A percentile compares a stretch with the other conserved stretches of the same genome.
These are phyloP conservation scores for Coniochaeta ligniaria DNA, from an alignment of 2,329 filamentous ascomycete genomes.

Conservation along the genomic window DNA sequence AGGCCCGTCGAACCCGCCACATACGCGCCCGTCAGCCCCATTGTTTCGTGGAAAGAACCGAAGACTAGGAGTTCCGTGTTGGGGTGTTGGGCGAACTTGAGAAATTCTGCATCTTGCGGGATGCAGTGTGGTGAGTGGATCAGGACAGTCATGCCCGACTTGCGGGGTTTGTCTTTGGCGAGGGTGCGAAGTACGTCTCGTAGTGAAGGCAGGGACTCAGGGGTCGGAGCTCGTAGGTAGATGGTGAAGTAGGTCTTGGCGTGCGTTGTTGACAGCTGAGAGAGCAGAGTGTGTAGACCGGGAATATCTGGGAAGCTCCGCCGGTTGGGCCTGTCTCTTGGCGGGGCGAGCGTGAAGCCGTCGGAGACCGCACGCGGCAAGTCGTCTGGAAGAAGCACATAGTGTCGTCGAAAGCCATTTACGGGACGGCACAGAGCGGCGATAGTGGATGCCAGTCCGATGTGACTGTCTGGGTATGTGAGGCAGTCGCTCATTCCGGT, in stretches of 20 bases:
- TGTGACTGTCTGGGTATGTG: slow-evolving; percentile 5
- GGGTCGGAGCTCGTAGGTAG: background rate
- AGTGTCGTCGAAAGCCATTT: slow-evolving; percentile 1
- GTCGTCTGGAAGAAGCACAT: slow-evolving; percentile 1
- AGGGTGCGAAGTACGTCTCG: background rate
- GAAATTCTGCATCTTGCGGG: background rate
- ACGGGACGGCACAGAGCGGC: slow-evolving; percentile 5
- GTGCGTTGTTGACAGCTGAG: background rate
- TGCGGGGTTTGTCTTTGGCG: background rate
- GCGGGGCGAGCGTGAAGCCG: background rate
- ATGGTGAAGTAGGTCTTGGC: background rate
- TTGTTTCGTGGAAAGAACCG: slow-evolving; percentile 5
- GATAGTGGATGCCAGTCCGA: slow-evolving; percentile 7
- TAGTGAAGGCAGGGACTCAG: background rate
- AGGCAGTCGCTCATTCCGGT: slow-evolving; percentile 5
- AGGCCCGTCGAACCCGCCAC: slow-evolving; percentile 5
- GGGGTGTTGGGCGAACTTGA: background rate
- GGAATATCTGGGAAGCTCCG: background rate
- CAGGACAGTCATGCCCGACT: slow-evolving; percentile 4
- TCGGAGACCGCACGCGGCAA: background rate
- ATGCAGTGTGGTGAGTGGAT: slow-evolving; percentile 6
- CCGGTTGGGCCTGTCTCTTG: background rate
- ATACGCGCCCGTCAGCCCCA: slow-evolving; percentile 6
- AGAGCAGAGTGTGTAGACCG: background rate
- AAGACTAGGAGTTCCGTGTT: slow-evolving; percentile 4